Base-by-base conservation (phyloP, 345 rosid species). In the Bruguiera gymnorhiza region DNA sequence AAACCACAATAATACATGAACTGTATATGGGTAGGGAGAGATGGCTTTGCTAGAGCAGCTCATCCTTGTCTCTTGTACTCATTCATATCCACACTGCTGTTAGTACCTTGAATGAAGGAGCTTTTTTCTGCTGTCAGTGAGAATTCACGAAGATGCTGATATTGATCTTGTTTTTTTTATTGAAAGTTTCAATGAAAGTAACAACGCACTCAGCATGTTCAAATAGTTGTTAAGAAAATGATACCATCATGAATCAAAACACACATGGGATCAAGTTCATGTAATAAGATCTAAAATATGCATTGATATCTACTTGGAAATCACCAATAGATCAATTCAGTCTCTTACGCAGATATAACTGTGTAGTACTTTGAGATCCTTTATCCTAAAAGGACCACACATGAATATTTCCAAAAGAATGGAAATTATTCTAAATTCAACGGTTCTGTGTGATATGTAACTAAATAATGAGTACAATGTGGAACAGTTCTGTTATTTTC, bases 51-150 rank as follows among this genome's bases (percentile, higher is more conserved):
- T 56, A 67, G 70, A 62, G 64, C 60, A 26, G 31, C 60, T 5
- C 37, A 58, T 67, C 58, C 34, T 62, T 54, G 63, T 6, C 18
- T 37, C 34, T 51, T 52, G 23, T 21, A 15, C 62, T 61, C 51
- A 43, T 32, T 26, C 24, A 46, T 24, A 27, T 27, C 60, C 30
- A 21, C 18, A 21, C 29, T 3, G 30, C 60, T 23, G 5, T 24
- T 24, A 23, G 68, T 36, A 19, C 75, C 71, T 68, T 66, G 73
- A 75, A 70, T 68, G 61, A 67, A 51, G 54, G 60, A 52, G 27
- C 20, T 24, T 34, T 43, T 15, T 29, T 54, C 15, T 27, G 27
- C 71, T 60, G 65, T 27, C 20, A 23, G 24, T 56, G 30, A 56
- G 60, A 56, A 55, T 21, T 15, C 60, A 43, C 29, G 4, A 56